Conservation (phyloP, 2,329 filamentous ascomycete species). For the Aspergillus quadrilineatus region DNA sequence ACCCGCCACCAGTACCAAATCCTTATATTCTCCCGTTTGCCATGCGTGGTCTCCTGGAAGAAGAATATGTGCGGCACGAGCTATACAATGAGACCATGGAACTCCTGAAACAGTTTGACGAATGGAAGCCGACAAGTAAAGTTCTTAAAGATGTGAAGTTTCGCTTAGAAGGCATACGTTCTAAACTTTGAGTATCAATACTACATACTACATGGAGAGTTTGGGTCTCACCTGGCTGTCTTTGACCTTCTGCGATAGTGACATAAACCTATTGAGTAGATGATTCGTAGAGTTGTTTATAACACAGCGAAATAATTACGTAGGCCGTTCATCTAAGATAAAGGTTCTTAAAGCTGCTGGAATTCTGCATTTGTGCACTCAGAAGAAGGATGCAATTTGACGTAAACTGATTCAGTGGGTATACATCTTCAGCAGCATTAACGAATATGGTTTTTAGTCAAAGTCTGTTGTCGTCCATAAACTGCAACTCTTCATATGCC, state of each 20-base stretch:
- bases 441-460: background rate
- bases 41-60: slow-evolving; percentile 88
- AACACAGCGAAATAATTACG: too few relatives aligned
- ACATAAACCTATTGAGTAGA: background rate
- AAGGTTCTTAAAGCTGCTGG: background rate
- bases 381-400: background rate
- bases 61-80: slow-evolving; percentile 83
- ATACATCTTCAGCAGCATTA: background rate
- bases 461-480: background rate
- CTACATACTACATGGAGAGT: background rate
- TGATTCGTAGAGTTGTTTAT: background rate
- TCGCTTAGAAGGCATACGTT: slow-evolving; percentile 84
- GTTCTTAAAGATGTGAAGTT: slow-evolving; percentile 95
- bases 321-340: background rate
- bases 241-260: background rate
- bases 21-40: slow-evolving; percentile 94
- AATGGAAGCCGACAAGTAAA: slow-evolving; percentile 89
- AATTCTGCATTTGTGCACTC: background rate
- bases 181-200: slow-evolving; percentile 60
- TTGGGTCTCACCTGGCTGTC: too few relatives aligned
- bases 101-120: slow-evolving; percentile 83
- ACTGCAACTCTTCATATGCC: background rate
- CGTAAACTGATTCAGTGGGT: background rate
- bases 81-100: slow-evolving; percentile 73
- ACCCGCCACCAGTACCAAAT: slow-evolving; percentile 55